Evolutionary conservation across 2,329 filamentous ascomycete species (phyloP).

Genomic region (Botryotinia globosa): DNA sequence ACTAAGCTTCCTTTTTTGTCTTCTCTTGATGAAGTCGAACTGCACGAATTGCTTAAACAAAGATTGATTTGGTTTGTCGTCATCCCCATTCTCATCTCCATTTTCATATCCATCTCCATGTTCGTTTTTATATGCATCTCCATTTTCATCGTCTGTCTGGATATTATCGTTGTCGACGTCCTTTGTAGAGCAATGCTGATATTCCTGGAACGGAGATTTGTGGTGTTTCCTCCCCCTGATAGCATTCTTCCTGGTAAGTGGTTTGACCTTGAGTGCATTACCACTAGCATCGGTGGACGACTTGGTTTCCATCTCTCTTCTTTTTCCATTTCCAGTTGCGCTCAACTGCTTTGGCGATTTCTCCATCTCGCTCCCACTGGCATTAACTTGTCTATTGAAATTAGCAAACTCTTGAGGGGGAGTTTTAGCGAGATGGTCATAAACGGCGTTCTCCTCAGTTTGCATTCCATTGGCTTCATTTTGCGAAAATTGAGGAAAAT

Average conservation of each 20-base stretch:
- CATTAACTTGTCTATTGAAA: neutral
- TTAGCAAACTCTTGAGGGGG: neutral
- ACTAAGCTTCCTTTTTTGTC: neutral
- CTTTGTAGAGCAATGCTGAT: neutral
- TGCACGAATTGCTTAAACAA: neutral
- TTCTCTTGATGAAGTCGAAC: no score
- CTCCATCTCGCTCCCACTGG: neutral
- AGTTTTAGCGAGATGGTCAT: neutral
- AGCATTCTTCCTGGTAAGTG: no score
- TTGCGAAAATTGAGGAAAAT: neutral
- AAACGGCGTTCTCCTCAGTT: neutral
- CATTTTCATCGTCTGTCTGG: neutral
- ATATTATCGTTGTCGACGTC: neutral
- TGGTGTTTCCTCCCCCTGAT: neutral
- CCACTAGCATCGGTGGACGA: neutral
- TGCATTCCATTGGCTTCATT: neutral
- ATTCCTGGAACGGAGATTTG: neutral
- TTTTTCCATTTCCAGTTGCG: rapidly evolving
- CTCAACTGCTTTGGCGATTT: neutral
- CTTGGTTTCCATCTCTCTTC: neutral
- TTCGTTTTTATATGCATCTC: neutral
- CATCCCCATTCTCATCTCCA: neutral
- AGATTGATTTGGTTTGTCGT: neutral
- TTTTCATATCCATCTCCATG: neutral
- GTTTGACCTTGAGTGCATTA: rapidly evolving